Evolutionary conservation across 768 basidiomycete genomes (phyloP).

Genomic region (Lentinula guzmanii): DNA sequence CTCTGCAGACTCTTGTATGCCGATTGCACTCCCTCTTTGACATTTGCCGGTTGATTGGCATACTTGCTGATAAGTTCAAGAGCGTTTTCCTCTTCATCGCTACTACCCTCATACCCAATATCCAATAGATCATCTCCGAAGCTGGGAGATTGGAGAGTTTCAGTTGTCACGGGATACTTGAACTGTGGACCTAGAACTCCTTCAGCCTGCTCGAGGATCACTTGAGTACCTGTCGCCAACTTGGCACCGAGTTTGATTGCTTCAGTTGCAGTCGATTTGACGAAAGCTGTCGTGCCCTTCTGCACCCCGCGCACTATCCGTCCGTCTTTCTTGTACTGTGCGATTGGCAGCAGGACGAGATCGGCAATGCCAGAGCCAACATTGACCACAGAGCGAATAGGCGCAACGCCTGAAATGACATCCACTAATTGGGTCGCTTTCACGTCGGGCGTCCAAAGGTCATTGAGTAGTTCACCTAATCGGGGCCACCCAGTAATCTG

Average conservation of each 20-base stretch:
- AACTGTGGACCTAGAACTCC: conserved; percentile 80
- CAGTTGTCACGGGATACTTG: conserved; percentile 56
- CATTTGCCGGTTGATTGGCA: conserved; percentile 81
- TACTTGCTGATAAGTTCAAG: conserved; percentile 76
- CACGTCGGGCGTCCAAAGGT: conserved; percentile 98
- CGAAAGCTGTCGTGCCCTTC: conserved; percentile 88
- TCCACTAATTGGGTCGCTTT: conserved; percentile 97
- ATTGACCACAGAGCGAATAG: conserved; percentile 94
- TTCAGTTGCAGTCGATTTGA: conserved; percentile 92
- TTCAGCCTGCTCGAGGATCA: conserved; percentile 95
- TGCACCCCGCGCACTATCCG: conserved; percentile 89
- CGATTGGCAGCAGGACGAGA: conserved; percentile 90
- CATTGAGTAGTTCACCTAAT: conserved; percentile 88
- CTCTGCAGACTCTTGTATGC: conserved; percentile 86
- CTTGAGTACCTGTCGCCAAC: conserved; percentile 95
- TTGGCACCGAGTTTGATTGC: conserved; percentile 92
- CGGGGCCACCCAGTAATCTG: conserved; percentile 92
- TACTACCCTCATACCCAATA: conserved; percentile 13
- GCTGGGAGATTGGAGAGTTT: conserved; percentile 47
- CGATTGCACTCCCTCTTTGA: conserved; percentile 82
- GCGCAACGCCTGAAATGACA: conserved; percentile 93
- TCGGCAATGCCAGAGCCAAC: conserved; percentile 97
- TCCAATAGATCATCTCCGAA: conserved; percentile 11
- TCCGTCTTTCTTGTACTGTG: conserved; percentile 97
- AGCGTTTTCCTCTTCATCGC: conserved; percentile 19